A percentile compares a stretch with the other conserved stretches of the same genome.
Conservation (phyloP, 1,284 basidiomycete genomes). For the Rhodotorula sp. region DNA sequence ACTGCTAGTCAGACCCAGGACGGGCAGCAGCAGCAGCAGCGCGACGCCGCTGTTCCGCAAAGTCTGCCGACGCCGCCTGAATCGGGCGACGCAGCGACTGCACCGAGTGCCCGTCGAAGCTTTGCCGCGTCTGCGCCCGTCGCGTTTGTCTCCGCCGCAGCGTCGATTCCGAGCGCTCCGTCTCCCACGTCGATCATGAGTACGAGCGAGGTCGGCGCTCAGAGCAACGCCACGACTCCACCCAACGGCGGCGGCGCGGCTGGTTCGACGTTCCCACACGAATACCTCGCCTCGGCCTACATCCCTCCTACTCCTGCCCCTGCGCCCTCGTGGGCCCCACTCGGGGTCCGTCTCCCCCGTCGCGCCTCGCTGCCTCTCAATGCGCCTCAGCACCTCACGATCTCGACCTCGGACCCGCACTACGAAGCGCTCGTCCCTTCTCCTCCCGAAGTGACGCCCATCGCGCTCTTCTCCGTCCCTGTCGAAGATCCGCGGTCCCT, state of each 20-base stretch:
- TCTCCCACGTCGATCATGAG: not conserved
- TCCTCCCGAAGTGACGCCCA: slow-evolving; percentile 9
- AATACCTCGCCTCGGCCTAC: slow-evolving; percentile 5
- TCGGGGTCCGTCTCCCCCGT: slow-evolving; percentile 15
- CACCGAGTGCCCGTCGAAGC: too few relatives aligned
- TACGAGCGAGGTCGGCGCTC: not conserved
- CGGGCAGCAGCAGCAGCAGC: not conserved
- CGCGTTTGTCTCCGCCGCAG: not conserved
- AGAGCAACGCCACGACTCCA: not conserved
- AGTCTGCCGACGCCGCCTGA: too few relatives aligned
- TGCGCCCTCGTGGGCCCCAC: slow-evolving; percentile 3
- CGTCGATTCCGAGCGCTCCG: not conserved
- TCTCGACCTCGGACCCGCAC: slow-evolving; percentile 12
- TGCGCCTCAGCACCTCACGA: slow-evolving; percentile 15
- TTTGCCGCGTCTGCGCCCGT: not conserved
- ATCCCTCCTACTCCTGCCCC: not conserved
- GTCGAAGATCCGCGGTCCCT: too few relatives aligned
- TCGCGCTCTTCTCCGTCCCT: slow-evolving; percentile 23
- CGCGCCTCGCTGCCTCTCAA: not conserved
- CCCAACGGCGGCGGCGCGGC: not conserved
- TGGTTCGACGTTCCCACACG: not conserved
- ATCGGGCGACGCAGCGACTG: too few relatives aligned
- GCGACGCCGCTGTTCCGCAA: too few relatives aligned
- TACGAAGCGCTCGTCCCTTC: slow-evolving; percentile 12
- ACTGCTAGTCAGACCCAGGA: too few relatives aligned